Evolutionary conservation across 108 stramenopile genomes (phyloP), one percentile per base, ranked within the genome.

Genomic region (Craspedostauros australis): DNA sequence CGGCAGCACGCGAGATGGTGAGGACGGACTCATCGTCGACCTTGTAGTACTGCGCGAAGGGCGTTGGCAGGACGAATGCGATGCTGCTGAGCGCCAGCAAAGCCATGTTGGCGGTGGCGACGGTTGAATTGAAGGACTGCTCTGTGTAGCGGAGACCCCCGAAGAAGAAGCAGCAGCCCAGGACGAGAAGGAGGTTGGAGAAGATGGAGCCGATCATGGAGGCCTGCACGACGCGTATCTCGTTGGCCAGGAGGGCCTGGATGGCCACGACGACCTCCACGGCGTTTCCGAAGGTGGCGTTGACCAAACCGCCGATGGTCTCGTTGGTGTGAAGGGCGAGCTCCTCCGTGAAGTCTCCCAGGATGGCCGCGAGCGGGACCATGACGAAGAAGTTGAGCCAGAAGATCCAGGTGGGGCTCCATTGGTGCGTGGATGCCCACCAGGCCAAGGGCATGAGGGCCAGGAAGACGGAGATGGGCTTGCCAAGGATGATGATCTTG

Each of bases 261-360:
- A 95, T 82, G 8, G 82, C 88, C 29, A 94, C 81, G 6, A 97
- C 88, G 5, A 95, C 64, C 64, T 96, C 97, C 15, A 94, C 92
- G 11, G 93, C 91, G 67, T 98, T 98, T 39, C 97, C 97, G 62
- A 98, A 93, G 23, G 97, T 95, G 28, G 95, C 97, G 74, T 98
- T 96, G 66, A 98, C 66, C 11, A 98, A 65, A 44, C 97, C 97
- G 7, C 95, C 97, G 49, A 96, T 76, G 1, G 90, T 82, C 43
- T 96, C 82, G 54, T 94, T 95, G 18, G 96, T 98, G 72, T 98
- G 95, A 5, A 89, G 68, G 0, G 95, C 92, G 3, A 96, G 72
- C 65, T 96, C 94, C 70, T 98, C 97, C 28, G 97, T 98, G 59
- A 95, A 94, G 31, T 95, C 94, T 27, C 97, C 95, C 8, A 98